Conservation (phyloP, 352 stramenopile genomes). For the Phytophthora ohioensis region DNA sequence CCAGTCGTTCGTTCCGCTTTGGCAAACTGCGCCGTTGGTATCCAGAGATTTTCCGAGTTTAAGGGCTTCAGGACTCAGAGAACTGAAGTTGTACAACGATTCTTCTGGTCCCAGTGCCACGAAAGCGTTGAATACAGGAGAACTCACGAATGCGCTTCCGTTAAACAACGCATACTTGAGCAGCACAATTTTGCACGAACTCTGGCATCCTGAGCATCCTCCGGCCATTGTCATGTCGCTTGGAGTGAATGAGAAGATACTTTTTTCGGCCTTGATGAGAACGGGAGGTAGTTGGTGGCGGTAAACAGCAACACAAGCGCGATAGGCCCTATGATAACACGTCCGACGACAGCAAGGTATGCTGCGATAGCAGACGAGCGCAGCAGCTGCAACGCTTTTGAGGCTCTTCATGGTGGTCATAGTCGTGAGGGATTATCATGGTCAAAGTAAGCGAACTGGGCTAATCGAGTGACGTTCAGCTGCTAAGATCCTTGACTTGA, state of each 20-base stretch:
- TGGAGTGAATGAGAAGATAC: slow-evolving; percentile 28
- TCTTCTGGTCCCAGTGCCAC: background rate
- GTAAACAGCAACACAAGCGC: slow-evolving; percentile 8
- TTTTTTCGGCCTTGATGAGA: slow-evolving; percentile 21
- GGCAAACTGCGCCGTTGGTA: slow-evolving; percentile 15
- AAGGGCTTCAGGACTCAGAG: slow-evolving; percentile 12
- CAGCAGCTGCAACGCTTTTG: too few species aligned
- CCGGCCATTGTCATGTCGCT: slow-evolving; percentile 25
- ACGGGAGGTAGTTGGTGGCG: slow-evolving; percentile 16
- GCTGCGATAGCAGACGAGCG: too few species aligned
- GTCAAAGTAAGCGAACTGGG: too few species aligned
- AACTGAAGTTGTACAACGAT: slow-evolving; percentile 24
- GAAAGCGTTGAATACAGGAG: too few species aligned
- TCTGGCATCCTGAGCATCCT: slow-evolving; percentile 20
- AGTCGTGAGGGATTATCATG: too few species aligned
- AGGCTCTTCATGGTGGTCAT: too few species aligned
- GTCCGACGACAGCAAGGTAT: slow-evolving; percentile 14
- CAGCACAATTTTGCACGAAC: slow-evolving; percentile 21
- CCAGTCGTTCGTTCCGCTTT: slow-evolving; percentile 31
- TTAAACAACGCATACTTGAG: slow-evolving; percentile 20
- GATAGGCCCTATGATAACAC: slow-evolving; percentile 20
- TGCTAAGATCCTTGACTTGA: too few species aligned
- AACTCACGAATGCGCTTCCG: background rate
- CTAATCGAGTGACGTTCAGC: too few species aligned
- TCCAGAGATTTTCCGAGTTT: slow-evolving; percentile 8